Evolutionary conservation across 2,329 filamentous ascomycete species (phyloP).

Genomic region (Penicillium sumatraense): DNA sequence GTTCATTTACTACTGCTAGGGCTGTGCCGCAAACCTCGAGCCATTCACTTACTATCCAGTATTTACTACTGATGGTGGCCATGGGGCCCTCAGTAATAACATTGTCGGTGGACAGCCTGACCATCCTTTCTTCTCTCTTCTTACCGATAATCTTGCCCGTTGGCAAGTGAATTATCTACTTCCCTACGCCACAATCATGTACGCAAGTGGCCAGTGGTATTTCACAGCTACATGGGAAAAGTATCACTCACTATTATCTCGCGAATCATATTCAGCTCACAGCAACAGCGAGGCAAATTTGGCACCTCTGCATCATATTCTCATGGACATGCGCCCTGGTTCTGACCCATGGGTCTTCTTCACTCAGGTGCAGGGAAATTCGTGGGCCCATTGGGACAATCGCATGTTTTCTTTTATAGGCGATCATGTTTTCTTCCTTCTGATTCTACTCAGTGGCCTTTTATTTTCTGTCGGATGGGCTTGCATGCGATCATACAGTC

Average conservation of each 20-base stretch:
- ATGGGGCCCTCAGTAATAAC: conserved; percentile 8
- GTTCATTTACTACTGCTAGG: neutral
- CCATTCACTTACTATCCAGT: conserved; percentile 3
- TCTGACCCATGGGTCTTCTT: conserved; percentile 6
- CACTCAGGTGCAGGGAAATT: conserved; percentile 2
- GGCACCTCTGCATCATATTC: conserved; percentile 1
- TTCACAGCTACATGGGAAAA: conserved; percentile 9
- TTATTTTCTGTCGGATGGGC: neutral
- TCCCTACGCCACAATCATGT: conserved; percentile 8
- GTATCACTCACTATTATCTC: conserved; percentile 4
- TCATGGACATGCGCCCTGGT: conserved; percentile 5
- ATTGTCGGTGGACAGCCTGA: conserved; percentile 6
- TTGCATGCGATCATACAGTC: neutral
- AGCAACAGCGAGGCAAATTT: neutral
- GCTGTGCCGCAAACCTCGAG: conserved; percentile 4
- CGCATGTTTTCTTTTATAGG: neutral
- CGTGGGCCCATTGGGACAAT: conserved; percentile 10
- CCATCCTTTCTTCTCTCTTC: conserved; percentile 4
- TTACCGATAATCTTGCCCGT: conserved; percentile 3
- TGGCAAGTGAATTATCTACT: conserved; percentile 7
- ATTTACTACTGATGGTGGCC: conserved; percentile 8
- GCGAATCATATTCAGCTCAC: neutral
- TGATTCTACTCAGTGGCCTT: neutral
- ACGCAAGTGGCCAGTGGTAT: conserved; percentile 9
- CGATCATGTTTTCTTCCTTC: conserved; percentile 1